phyloP scores from a whole-genome alignment of 2,329 filamentous ascomycete species.

The Exophiala mesophila region DNA sequence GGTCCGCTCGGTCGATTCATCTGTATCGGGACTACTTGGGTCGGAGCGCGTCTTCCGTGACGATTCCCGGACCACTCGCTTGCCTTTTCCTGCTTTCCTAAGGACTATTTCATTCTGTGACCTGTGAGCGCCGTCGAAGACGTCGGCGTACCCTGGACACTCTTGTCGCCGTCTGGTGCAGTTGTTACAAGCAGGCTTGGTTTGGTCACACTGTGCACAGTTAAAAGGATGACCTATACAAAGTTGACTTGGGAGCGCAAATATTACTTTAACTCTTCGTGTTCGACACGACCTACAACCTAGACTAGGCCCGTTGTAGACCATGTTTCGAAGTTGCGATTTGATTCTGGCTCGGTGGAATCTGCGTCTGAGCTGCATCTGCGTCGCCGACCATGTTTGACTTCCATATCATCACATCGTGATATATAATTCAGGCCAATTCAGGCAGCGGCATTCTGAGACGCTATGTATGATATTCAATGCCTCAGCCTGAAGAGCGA shows the following conservation, averaged over 20 bases:
- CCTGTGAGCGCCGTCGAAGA: conserved; percentile 26
- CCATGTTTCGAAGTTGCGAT: conserved; percentile 15
- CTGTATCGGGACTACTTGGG: conserved; percentile 7
- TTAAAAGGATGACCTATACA: not conserved
- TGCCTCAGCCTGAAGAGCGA: not conserved
- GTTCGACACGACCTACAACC: conserved; percentile 26
- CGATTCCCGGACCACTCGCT: conserved; percentile 1
- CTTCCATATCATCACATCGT: no score
- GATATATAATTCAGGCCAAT: not conserved
- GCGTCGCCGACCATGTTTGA: no score
- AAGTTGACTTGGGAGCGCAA: conserved; percentile 1
- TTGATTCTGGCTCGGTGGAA: not conserved
- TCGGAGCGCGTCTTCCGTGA: not conserved
- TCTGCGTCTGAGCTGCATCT: no score
- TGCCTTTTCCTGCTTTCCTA: conserved; percentile 13
- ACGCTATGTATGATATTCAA: not conserved
- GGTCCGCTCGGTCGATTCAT: not conserved
- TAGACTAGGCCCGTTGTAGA: conserved; percentile 25
- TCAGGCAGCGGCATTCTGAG: not conserved
- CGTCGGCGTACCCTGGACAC: conserved; percentile 26
- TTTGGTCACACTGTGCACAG: conserved; percentile 23
- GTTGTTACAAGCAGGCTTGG: conserved; percentile 27
- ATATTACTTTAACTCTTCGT: conserved; percentile 26
- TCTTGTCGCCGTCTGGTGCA: conserved; percentile 17
- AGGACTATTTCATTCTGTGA: conserved; percentile 23